Base-by-base conservation (phyloP, 2,329 filamentous ascomycete genomes). In the Aspergillus sp. region DNA sequence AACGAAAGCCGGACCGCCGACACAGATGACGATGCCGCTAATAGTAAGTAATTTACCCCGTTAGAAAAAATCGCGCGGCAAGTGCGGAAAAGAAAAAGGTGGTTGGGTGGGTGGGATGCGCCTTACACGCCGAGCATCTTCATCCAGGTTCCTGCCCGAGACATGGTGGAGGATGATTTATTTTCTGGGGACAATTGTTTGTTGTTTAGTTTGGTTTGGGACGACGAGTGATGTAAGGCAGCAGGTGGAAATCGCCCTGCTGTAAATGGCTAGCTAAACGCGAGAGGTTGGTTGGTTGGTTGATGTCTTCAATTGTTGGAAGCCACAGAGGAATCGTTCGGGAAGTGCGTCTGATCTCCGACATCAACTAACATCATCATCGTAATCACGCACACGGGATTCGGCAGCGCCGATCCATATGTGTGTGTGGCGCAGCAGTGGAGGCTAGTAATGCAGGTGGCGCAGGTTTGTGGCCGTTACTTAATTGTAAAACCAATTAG, bases 1-100 rank as follows among this genome's bases (percentile, higher is more conserved):
- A 47, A 94, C 90, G 56, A 98, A 80, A 15, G 90, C 89, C 23
- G 95, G 95, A 3, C 95, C 95, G 55, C 95, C 95, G 61, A 97
- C 83, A 71, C 87, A 88, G 68, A 95, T 82, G 50, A 83, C 77
- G 44, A 82, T 83, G 68, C 90, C 91, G 61, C 93, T 97, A 70
- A 64, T 13, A 21, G 19, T 25, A 27, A 27, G 23, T 25, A 25
- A 27, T 27, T 27, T 27, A 27, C 25, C 25, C 44, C 53, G 50
- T 55, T 27, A 51, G 50, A 58, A 49, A 54, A 25, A 52, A 64
- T 23, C 19, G n/a, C 23, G 38, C 39, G 27, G 36, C 52, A 50
- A 25, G n/a, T 17, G 32, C 39, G 27, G 39, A 54, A 50, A 21
- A 54, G 7, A 8, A 27, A 27, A 27, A 8, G 25, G 25, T 27